A percentile compares a stretch with the other conserved stretches of the same genome.
Conservation (phyloP, 2,329 filamentous ascomycete species). For the Davidsoniella virescens region DNA sequence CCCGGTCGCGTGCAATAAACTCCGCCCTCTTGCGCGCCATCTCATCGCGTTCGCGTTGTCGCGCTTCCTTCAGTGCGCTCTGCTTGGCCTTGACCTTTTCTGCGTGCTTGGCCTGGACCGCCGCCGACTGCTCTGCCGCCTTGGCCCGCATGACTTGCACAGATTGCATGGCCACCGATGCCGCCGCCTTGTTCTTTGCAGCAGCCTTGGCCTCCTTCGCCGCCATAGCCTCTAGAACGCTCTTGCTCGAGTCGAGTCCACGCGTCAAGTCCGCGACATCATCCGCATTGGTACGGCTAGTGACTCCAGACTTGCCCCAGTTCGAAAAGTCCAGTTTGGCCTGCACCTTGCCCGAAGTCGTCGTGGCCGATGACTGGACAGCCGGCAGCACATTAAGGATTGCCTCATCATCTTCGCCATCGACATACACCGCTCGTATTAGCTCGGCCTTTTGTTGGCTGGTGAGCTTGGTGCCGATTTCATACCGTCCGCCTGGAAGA, state of each 20-base stretch:
- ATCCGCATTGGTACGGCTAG: slow-evolving; percentile 27
- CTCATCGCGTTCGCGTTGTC: slow-evolving; percentile 59
- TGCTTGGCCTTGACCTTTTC: slow-evolving; percentile 16
- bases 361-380: slow-evolving; percentile 13
- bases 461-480: slow-evolving; percentile 62
- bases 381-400: slow-evolving; percentile 3
- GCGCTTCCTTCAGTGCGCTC: slow-evolving; percentile 46
- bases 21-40: slow-evolving; percentile 57
- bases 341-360: slow-evolving; percentile 32
- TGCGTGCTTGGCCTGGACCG: slow-evolving; percentile 16
- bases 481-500: slow-evolving; percentile 36
- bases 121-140: slow-evolving; percentile 10
- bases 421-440: slow-evolving; percentile 43
- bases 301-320: slow-evolving; percentile 37
- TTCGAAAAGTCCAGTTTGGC: slow-evolving; percentile 35
- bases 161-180: slow-evolving; percentile 11
- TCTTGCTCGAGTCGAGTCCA: slow-evolving; percentile 28
- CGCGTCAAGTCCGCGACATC: slow-evolving; percentile 30
- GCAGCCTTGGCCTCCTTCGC: slow-evolving; percentile 22
- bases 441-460: slow-evolving; percentile 75
- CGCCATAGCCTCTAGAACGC: slow-evolving; percentile 31
- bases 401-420: slow-evolving; percentile 32
- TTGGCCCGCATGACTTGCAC: slow-evolving; percentile 10
- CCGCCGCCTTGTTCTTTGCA: slow-evolving; percentile 13
- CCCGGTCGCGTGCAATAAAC: slow-evolving; percentile 51